Evolutionary conservation across 2,329 filamentous ascomycete species (phyloP).

Genomic region (Pseudophaeomoniella oleicola): DNA sequence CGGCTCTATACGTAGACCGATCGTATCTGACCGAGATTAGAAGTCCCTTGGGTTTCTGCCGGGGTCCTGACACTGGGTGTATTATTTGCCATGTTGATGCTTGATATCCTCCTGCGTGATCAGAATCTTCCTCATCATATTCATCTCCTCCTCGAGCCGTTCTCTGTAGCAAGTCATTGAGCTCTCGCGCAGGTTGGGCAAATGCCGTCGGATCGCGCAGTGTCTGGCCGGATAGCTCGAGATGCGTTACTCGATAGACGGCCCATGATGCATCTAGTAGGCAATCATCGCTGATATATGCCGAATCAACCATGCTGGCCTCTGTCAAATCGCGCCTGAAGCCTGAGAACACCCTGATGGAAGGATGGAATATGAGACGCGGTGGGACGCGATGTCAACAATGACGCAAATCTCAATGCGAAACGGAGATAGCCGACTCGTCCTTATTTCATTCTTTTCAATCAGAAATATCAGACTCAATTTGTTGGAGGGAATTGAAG

Average conservation of each 20-base stretch:
- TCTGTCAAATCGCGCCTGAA: too few relatives aligned
- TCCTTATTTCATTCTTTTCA: too few relatives aligned
- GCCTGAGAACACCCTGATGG: too few relatives aligned
- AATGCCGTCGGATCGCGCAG: not conserved
- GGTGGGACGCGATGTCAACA: too few relatives aligned
- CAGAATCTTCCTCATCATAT: conserved; percentile 1
- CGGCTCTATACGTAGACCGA: not conserved
- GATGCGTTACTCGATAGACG: not conserved
- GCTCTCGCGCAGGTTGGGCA: not conserved
- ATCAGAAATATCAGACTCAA: too few relatives aligned
- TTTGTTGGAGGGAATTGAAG: too few relatives aligned
- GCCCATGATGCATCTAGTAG: conserved; percentile 1
- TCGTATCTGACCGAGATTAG: not conserved
- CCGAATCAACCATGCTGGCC: not conserved
- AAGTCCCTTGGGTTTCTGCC: not conserved
- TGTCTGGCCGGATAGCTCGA: not conserved
- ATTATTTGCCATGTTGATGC: not conserved
- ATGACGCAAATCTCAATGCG: too few relatives aligned
- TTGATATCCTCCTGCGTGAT: not conserved
- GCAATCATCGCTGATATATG: not conserved
- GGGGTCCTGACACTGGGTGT: not conserved
- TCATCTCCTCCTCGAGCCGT: not conserved
- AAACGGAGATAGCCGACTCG: too few relatives aligned
- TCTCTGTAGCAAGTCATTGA: not conserved
- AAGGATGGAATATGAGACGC: too few relatives aligned